phyloP scores from a whole-genome alignment of 139 green algal species.

The Raphidocelis subcapitata region DNA sequence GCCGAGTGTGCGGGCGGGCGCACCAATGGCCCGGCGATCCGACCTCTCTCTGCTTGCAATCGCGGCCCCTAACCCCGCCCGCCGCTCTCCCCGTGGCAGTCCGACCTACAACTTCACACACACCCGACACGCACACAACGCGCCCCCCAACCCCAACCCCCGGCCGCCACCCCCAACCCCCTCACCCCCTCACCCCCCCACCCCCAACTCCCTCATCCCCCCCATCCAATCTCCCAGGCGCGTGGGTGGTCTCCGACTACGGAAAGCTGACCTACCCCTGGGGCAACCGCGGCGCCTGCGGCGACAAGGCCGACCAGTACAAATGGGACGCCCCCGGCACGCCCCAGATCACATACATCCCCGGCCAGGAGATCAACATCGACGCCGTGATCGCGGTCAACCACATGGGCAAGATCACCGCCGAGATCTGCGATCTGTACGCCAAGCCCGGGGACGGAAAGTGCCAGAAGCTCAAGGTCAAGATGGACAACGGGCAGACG shows the following conservation, averaged over 20 bases:
- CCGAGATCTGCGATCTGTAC: no score
- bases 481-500: no score
- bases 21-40: no score
- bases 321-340: conserved; percentile 11
- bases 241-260: conserved; percentile 1
- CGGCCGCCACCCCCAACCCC: neutral
- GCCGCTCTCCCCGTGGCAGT: no score
- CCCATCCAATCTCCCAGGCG: conserved; percentile 1
- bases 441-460: no score
- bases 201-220: neutral
- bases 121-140: neutral
- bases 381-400: neutral
- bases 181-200: neutral
- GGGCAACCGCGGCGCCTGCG: conserved; percentile 12
- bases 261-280: conserved; percentile 4
- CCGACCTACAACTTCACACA: neutral
- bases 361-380: conserved; percentile 1
- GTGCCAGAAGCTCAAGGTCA: no score
- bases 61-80: no score
- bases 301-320: conserved; percentile 9
- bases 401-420: no score
- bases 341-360: neutral
- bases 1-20: neutral
- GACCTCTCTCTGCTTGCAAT: no score
- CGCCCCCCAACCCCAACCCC: neutral